Conservation (phyloP, 2,329 filamentous ascomycete species). For the Corniculantispora saksenae region DNA sequence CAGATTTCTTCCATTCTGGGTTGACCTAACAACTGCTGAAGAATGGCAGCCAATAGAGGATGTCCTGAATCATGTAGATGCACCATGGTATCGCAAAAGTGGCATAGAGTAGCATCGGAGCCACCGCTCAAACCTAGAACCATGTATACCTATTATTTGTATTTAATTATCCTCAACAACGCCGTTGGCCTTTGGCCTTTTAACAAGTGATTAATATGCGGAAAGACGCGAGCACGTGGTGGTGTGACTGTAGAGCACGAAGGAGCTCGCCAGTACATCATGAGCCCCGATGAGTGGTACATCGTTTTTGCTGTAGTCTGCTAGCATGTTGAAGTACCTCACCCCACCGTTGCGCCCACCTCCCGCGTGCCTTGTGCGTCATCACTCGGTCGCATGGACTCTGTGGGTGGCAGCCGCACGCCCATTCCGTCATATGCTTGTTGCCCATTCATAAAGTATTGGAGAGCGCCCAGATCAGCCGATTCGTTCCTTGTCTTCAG, state of each 20-base stretch:
- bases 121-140: neutral
- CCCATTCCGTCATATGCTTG: conserved; percentile 9
- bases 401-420: neutral
- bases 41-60: no score
- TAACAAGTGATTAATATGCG: neutral
- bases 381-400: conserved; percentile 9
- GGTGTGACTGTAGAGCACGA: neutral
- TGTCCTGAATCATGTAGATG: neutral
- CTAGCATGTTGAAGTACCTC: neutral
- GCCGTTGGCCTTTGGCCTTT: neutral
- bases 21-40: neutral
- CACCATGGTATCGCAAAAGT: neutral
- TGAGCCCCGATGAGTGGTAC: neutral
- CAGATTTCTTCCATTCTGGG: neutral
- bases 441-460: neutral
- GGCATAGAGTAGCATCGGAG: neutral
- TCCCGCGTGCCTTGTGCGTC: conserved; percentile 19
- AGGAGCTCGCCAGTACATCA: neutral
- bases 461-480: conserved; percentile 11
- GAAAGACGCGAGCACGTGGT: conserved; percentile 15
- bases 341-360: neutral
- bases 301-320: neutral
- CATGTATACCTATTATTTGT: neutral
- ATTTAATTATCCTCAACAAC: neutral
- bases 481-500: conserved; percentile 1